A percentile compares a stretch with the other conserved stretches of the same genome.
Evolutionary conservation across 495 filamentous ascomycete species (phyloP).

Genomic region (Aspergillus biplanus): DNA sequence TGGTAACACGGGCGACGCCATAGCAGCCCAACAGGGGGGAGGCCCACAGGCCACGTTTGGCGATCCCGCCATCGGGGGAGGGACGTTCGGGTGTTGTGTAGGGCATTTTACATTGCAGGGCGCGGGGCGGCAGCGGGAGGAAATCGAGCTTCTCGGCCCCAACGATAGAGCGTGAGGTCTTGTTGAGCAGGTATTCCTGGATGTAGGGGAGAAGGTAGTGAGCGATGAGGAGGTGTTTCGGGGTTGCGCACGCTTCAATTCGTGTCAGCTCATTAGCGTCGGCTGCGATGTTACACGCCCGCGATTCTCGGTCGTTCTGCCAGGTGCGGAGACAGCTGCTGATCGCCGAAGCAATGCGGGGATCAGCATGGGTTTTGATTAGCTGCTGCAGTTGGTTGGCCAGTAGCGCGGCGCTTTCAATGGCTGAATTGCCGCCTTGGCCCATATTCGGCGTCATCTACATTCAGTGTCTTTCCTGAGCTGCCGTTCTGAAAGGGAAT

Average conservation of each 20-base stretch:
- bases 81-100: neutral
- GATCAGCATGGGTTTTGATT: neutral
- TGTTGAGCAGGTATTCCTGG: neutral
- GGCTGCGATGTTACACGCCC: neutral
- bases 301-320: conserved; percentile 9
- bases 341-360: neutral
- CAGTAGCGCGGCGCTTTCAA: conserved; percentile 47
- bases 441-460: conserved; percentile 29
- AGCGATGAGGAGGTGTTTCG: conserved; percentile 9
- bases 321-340: conserved; percentile 1
- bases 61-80: neutral
- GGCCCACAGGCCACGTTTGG: conserved; percentile 16
- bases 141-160: conserved; percentile 10
- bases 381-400: conserved; percentile 36
- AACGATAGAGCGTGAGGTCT: neutral
- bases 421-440: conserved; percentile 28
- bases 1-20: neutral
- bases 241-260: conserved; percentile 10
- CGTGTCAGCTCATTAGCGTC: conserved; percentile 10
- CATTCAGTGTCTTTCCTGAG: neutral
- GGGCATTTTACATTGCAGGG: conserved; percentile 10
- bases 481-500: neutral
- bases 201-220: conserved; percentile 8
- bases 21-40: conserved; percentile 13
- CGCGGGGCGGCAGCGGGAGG: conserved; percentile 4